Evolutionary conservation across 257 asterid species (phyloP).

Genomic region (Solanum habrochaites): DNA sequence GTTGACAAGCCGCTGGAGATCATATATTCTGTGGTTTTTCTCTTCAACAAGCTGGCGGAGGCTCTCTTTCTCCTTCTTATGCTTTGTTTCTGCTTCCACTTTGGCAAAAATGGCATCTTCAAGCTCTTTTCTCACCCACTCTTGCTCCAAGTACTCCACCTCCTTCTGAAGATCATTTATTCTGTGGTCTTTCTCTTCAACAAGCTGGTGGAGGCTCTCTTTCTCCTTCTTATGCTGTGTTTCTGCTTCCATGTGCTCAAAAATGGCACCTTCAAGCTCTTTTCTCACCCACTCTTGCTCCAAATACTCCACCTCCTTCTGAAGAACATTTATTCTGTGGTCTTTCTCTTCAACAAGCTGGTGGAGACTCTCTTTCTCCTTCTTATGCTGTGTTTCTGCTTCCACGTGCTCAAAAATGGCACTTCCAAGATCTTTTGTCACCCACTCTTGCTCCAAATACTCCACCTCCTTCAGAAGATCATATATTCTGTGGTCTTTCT

Average conservation of each 20-base stretch:
- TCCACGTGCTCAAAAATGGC: slow-evolving; percentile 20
- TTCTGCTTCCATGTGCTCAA: slow-evolving; percentile 19
- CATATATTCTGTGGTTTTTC: slow-evolving; percentile 47
- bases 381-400: slow-evolving; percentile 13
- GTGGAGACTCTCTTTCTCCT: slow-evolving; percentile 31
- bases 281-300: slow-evolving; percentile 20
- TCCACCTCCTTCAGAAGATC: slow-evolving; percentile 39
- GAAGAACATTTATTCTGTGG: slow-evolving; percentile 44
- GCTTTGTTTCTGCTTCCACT: slow-evolving; percentile 19
- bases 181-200: slow-evolving; percentile 57
- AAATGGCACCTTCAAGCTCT: slow-evolving; percentile 25
- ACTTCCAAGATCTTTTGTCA: slow-evolving; percentile 20
- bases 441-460: slow-evolving; percentile 13
- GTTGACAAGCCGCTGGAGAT: slow-evolving; percentile 63
- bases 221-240: slow-evolving; percentile 13
- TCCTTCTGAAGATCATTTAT: slow-evolving; percentile 15
- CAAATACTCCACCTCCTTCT: slow-evolving; percentile 17
- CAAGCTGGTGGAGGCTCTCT: slow-evolving; percentile 41
- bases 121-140: slow-evolving; percentile 19
- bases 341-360: slow-evolving; percentile 59
- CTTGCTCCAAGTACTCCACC: slow-evolving; percentile 12
- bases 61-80: slow-evolving; percentile 26
- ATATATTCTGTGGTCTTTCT: slow-evolving; percentile 46
- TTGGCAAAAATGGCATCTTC: slow-evolving; percentile 28
- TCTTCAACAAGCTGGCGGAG: slow-evolving; percentile 56